phyloP scores from a whole-genome alignment of 192 early-diverging fungal species.

The Anaeromyces robustus region DNA sequence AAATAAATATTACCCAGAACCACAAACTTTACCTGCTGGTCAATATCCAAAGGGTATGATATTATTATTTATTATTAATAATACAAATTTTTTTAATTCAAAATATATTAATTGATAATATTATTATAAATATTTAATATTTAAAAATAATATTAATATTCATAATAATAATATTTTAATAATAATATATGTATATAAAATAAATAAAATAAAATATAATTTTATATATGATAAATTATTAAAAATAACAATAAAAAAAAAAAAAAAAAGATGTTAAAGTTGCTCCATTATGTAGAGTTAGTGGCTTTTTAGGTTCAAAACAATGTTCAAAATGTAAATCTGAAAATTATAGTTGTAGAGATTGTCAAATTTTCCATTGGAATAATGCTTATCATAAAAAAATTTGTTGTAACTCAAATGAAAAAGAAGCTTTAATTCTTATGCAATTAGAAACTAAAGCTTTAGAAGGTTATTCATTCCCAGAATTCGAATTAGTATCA shows the following conservation, averaged over 20 bases:
- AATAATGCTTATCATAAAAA: conserved; percentile 50
- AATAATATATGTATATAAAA: too few relatives aligned
- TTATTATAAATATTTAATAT: too few relatives aligned
- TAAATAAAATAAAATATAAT: too few relatives aligned
- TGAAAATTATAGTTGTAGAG: conserved; percentile 63
- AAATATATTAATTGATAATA: too few relatives aligned
- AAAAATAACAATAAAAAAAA: too few relatives aligned
- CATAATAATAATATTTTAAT: too few relatives aligned
- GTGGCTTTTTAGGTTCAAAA: conserved; percentile 54
- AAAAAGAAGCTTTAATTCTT: not conserved
- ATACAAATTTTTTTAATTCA: too few relatives aligned
- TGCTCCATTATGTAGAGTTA: not conserved
- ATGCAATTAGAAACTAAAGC: conserved; percentile 1
- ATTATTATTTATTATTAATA: too few relatives aligned
- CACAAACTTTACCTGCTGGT: not conserved
- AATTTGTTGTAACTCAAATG: conserved; percentile 18
- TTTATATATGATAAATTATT: too few relatives aligned
- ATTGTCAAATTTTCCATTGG: conserved; percentile 80
- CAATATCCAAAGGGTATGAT: not conserved
- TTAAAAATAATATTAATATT: too few relatives aligned
- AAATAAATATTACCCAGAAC: not conserved
- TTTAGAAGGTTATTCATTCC: conserved; percentile 11
- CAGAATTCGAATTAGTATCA: conserved; percentile 27
- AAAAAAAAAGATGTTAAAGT: not conserved
- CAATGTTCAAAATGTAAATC: conserved; percentile 60